Evolutionary conservation across 1,284 basidiomycete species (phyloP).

Genomic region (Leccinum pachyderme): DNA sequence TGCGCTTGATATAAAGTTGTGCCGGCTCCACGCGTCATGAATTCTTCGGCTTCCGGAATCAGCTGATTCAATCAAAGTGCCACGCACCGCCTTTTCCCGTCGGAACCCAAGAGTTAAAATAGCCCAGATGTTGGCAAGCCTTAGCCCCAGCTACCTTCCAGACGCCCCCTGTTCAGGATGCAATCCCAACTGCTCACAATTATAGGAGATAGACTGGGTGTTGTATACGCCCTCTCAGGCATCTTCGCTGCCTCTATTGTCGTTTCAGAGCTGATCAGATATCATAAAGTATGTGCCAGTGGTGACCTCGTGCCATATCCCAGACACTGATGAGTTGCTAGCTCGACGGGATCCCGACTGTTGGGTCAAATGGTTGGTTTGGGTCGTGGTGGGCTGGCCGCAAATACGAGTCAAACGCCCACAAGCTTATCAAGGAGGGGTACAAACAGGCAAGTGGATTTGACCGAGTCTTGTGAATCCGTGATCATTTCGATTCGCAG

Average conservation of each 20-base stretch:
- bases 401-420: conserved; percentile 3
- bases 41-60: no score
- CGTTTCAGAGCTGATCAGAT: neutral
- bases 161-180: neutral
- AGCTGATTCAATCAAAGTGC: no score
- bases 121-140: neutral
- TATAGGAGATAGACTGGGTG: neutral
- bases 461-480: no score
- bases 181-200: neutral
- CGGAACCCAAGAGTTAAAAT: no score
- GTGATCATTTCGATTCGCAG: neutral
- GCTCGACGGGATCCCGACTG: conserved; percentile 9
- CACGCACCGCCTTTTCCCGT: no score
- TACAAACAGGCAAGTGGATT: conserved; percentile 20
- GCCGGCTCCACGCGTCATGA: no score
- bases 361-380: conserved; percentile 15
- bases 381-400: conserved; percentile 12
- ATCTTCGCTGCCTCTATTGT: neutral
- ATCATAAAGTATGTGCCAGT: neutral
- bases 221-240: neutral
- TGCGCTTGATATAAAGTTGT: no score
- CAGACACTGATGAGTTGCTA: no score
- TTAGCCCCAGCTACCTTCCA: neutral
- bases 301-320: neutral
- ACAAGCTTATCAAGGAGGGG: conserved; percentile 16